Percentiles rank a stretch among this genome's conserved stretches.
These are phyloP conservation scores for Cystobasidium slooffiae DNA, from an alignment of 1,284 basidiomycete species.

Conservation along the genomic window DNA sequence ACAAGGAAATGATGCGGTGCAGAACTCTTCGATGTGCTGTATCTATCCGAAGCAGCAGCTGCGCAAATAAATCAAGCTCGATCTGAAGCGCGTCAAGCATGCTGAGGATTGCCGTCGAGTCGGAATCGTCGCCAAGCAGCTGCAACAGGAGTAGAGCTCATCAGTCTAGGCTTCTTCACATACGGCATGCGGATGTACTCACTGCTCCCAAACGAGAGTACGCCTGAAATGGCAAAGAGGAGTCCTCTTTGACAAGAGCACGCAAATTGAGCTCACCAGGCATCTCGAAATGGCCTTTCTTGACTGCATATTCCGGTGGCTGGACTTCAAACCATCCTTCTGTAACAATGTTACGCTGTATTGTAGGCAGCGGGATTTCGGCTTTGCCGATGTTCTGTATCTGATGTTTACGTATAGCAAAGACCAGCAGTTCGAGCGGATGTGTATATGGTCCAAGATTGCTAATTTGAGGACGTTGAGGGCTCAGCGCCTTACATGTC, in stretches of 20 bases:
- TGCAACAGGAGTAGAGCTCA: background rate
- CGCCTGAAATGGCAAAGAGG: conserved; percentile 53
- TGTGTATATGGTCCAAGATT: conserved; percentile 47
- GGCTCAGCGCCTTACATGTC: background rate
- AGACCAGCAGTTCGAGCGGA: conserved; percentile 47
- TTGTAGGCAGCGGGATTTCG: conserved; percentile 69
- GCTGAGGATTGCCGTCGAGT: conserved; percentile 46
- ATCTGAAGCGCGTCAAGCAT: conserved; percentile 47
- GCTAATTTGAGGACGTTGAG: conserved; percentile 15
- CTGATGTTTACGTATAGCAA: conserved; percentile 44
- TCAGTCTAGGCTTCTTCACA: background rate
- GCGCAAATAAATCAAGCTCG: conserved; percentile 51
- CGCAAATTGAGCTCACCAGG: conserved; percentile 74
- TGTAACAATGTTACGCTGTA: conserved; percentile 70
- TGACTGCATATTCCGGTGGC: conserved; percentile 56
- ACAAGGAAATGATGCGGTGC: conserved; percentile 48
- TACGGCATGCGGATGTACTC: background rate
- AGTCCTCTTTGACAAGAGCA: conserved; percentile 74
- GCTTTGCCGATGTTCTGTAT: conserved; percentile 62
- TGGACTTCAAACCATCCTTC: conserved; percentile 84
- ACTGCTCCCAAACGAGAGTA: conserved; percentile 48
- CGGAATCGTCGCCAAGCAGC: conserved; percentile 46
- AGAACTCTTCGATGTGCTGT: conserved; percentile 47
- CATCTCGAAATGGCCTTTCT: conserved; percentile 43
- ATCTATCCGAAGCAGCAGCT: conserved; percentile 50